A percentile compares a stretch with the other conserved stretches of the same genome.
phyloP scores from a whole-genome alignment of 306 rosid genomes.

The Dalbergia cochinchinensis region DNA sequence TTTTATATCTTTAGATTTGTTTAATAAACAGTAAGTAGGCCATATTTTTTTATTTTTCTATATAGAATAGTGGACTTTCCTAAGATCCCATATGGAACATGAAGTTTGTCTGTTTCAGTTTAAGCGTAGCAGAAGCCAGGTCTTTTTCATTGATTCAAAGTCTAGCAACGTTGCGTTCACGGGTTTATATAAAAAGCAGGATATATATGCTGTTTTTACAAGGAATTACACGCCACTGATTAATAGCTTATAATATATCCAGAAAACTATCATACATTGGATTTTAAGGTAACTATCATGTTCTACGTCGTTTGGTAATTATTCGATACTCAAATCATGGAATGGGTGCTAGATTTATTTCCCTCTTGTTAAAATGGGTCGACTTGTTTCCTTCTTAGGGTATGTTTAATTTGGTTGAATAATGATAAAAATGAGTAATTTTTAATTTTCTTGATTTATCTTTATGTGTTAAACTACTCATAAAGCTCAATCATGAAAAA shows the following conservation, averaged over 20 bases:
- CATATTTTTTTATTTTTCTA: not conserved
- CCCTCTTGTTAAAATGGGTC: no score
- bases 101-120: not conserved
- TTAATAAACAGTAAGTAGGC: not conserved
- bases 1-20: not conserved
- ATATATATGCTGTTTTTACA: not conserved
- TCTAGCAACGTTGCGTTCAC: constrained; percentile 44
- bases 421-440: no score
- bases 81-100: not conserved
- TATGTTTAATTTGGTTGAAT: no score
- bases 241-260: not conserved
- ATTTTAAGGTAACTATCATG: not conserved
- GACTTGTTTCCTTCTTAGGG: no score
- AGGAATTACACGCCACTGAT: not conserved
- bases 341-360: not conserved
- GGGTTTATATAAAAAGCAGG: constrained; percentile 24
- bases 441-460: no score
- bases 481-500: no score
- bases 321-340: not conserved
- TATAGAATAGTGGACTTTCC: not conserved
- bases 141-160: constrained; percentile 11
- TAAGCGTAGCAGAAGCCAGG: not conserved
- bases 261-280: not conserved
- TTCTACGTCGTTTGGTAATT: not conserved
- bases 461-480: no score